Base-by-base conservation (phyloP, 2,329 filamentous ascomycete species). In the Pestalotiopsis fici region DNA sequence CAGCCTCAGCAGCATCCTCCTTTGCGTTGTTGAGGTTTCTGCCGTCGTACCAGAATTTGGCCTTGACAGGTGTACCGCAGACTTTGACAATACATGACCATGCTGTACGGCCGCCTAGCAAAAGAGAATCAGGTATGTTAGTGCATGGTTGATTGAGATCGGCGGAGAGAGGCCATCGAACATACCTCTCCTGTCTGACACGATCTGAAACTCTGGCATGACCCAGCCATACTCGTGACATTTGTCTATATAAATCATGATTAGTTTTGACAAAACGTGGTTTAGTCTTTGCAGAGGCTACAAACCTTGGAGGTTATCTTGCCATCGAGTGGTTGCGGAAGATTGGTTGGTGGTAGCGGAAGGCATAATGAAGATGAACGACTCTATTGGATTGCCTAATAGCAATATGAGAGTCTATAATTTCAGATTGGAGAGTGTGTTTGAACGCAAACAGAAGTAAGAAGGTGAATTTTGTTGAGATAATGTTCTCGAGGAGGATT, bases 1-100 rank as follows among this genome's bases (percentile, higher is more conserved):
- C 94, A 69, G 92, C 87, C 80, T 97, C 93, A 71, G 94, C 94
- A n/a, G 93, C 94, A 78, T 97, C 94, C 79, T 97, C 94, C 80
- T 89, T 91, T 67, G 94, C 94, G 76, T 97, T 97, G 83, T 95
- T 89, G 79, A 95, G 86, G 76, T 93, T 94, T 77, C 93, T 90
- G 69, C 94, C 94, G 79, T 97, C 94, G 81, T 97, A 97, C 93
- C 93, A 97, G 81, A 90, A 97, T 70, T 93, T 88, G 59, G 94
- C 94, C n/a, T 86, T 78, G 74, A 93, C 86, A 59, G 82, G 85
- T 63, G 86, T 82, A 65, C 90, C 90, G 73, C 88, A 84, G 67
- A 97, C 87, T n/a, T 85, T 89, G 67, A 97, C 93, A 68, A 87
- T 87, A 83, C 91, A 92, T 67, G 93, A 95, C 94, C 94, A 97